A percentile compares a stretch with the other conserved stretches of the same genome.
phyloP scores from a whole-genome alignment of 2,329 filamentous ascomycete genomes.

The Aureobasidium sp. region DNA sequence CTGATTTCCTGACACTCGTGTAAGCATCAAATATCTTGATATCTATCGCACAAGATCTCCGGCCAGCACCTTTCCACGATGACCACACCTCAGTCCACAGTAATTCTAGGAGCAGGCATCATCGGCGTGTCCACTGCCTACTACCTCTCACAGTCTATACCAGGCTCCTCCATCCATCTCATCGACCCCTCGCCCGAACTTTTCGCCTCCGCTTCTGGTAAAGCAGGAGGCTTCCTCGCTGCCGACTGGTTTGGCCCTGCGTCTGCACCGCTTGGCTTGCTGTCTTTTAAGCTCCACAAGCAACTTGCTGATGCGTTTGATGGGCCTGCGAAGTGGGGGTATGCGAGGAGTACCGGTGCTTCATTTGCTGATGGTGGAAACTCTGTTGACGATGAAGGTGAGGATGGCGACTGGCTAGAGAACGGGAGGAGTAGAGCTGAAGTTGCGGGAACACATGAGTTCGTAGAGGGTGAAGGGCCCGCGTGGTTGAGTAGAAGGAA shows the following conservation, averaged over 20 bases:
- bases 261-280: conserved; percentile 40
- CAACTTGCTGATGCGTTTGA: conserved; percentile 54
- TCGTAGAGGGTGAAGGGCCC: conserved; percentile 37
- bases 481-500: conserved; percentile 52
- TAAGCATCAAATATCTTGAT: not conserved
- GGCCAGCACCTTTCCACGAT: not conserved
- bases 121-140: conserved; percentile 66
- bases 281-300: conserved; percentile 64
- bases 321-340: conserved; percentile 54
- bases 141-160: conserved; percentile 51
- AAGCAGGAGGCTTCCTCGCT: conserved; percentile 67
- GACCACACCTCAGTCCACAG: conserved; percentile 34
- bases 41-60: not conserved
- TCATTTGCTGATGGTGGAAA: conserved; percentile 31
- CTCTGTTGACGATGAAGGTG: conserved; percentile 29
- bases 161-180: conserved; percentile 47
- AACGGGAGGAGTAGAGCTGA: conserved; percentile 58
- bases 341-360: conserved; percentile 50
- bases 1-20: not conserved
- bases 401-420: conserved; percentile 58
- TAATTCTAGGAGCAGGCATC: conserved; percentile 64
- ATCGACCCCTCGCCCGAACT: conserved; percentile 53
- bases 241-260: conserved; percentile 47
- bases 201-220: conserved; percentile 68
- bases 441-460: conserved; percentile 36